Percentiles rank a stretch among this genome's conserved stretches.
Evolutionary conservation across 2,329 filamentous ascomycete species (phyloP).

Genomic region (Cytospora chrysosperma): DNA sequence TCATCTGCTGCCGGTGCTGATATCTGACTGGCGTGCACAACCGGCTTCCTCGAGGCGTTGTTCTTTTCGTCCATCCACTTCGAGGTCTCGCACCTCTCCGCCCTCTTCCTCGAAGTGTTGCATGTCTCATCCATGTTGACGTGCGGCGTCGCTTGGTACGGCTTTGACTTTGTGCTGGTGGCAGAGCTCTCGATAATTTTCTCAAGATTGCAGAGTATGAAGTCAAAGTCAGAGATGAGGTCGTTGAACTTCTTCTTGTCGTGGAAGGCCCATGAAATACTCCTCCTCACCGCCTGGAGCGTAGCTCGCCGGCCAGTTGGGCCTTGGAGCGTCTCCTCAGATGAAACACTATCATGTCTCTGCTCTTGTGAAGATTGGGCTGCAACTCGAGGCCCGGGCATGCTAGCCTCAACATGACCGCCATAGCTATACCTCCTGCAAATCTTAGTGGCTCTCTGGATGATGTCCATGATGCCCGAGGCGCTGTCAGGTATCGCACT

Average conservation of each 20-base stretch:
- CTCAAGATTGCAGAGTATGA: conserved; percentile 1
- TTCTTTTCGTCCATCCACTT: no score
- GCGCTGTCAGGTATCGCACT: neutral
- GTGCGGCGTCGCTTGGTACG: neutral
- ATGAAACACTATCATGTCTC: neutral
- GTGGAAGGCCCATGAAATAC: neutral
- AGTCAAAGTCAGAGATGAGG: neutral
- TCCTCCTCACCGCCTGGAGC: neutral
- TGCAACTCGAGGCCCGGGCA: no score
- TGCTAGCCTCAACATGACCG: neutral
- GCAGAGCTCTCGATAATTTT: neutral
- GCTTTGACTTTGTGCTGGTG: neutral
- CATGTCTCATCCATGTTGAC: neutral
- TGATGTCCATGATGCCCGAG: neutral
- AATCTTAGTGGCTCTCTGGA: neutral
- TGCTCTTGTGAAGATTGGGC: neutral
- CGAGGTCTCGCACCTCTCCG: neutral
- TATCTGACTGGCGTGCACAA: no score
- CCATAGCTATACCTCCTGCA: neutral
- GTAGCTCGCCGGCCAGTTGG: neutral
- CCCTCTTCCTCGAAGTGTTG: no score
- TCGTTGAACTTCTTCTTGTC: neutral
- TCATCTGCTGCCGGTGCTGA: no score
- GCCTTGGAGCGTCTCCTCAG: neutral
- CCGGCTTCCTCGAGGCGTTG: no score